A percentile compares a stretch with the other conserved stretches of the same genome.
These are phyloP conservation scores for Diaporthe aspalathi DNA, from an alignment of 2,329 filamentous ascomycete genomes.

Conservation along the genomic window DNA sequence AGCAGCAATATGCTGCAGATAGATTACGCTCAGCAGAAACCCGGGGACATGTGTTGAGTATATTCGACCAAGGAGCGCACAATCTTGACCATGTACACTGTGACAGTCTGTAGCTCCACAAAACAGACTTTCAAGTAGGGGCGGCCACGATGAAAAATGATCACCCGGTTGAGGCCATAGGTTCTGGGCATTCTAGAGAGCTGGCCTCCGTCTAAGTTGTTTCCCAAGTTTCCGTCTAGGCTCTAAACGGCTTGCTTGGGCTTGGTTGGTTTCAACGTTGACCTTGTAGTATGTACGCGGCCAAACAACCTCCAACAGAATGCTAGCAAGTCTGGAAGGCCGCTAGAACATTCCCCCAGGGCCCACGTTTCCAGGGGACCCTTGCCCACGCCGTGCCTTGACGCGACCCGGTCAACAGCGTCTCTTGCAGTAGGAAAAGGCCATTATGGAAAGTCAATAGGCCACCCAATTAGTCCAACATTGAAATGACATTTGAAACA, in stretches of 20 bases:
- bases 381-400: neutral
- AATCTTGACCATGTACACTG: neutral
- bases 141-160: neutral
- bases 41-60: slow-evolving; percentile 1
- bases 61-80: neutral
- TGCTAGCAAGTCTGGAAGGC: neutral
- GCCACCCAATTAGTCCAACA: neutral
- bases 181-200: neutral
- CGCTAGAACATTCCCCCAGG: slow-evolving; percentile 29
- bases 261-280: slow-evolving; percentile 20
- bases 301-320: slow-evolving; percentile 11
- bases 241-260: neutral
- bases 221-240: neutral
- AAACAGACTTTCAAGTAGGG: slow-evolving; percentile 5
- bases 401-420: slow-evolving; percentile 4
- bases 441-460: neutral
- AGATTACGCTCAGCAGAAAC: neutral
- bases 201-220: neutral
- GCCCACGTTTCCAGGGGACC: slow-evolving; percentile 1
- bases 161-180: neutral
- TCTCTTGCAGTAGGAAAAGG: too few relatives aligned
- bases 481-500: neutral
- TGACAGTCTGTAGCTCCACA: neutral
- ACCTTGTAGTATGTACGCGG: too few relatives aligned
- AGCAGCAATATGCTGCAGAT: neutral